These are phyloP conservation scores for Thielaviopsis euricoi DNA, from an alignment of 2,329 filamentous ascomycete genomes.

Conservation along the genomic window DNA sequence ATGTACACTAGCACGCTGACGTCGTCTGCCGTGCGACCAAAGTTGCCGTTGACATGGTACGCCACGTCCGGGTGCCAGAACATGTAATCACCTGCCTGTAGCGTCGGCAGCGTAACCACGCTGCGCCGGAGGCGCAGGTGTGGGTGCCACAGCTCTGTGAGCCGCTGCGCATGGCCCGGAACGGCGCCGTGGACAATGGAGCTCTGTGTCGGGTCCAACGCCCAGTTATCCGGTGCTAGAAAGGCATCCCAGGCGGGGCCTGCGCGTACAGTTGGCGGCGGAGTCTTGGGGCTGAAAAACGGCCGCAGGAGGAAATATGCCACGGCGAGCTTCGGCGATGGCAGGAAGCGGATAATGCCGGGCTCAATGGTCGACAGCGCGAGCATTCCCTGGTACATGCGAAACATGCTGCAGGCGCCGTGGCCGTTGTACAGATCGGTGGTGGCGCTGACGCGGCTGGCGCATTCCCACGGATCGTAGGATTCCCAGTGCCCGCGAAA, in stretches of 20 bases:
- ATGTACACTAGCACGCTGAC: conserved; percentile 38
- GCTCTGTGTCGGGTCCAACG: conserved; percentile 31
- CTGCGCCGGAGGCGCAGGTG: conserved; percentile 36
- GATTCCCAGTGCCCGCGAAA: conserved; percentile 47
- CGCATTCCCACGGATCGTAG: conserved; percentile 70
- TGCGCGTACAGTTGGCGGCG: conserved; percentile 23
- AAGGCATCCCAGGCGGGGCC: conserved; percentile 33
- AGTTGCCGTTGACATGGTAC: conserved; percentile 33
- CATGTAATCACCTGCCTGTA: conserved; percentile 40
- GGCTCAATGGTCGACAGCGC: conserved; percentile 41
- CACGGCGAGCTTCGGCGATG: conserved; percentile 58
- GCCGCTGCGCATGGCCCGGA: conserved; percentile 39
- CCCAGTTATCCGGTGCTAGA: conserved; percentile 27
- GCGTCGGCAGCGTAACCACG: conserved; percentile 36
- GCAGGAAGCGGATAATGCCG: conserved; percentile 53
- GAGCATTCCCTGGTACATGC: conserved; percentile 59
- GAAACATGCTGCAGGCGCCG: conserved; percentile 69
- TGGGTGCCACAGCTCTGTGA: conserved; percentile 41
- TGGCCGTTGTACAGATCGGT: conserved; percentile 67
- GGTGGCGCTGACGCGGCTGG: conserved; percentile 47
- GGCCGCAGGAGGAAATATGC: conserved; percentile 57
- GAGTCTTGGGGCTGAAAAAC: conserved; percentile 32
- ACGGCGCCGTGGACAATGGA: conserved; percentile 43
- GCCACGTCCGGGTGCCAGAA: conserved; percentile 42
- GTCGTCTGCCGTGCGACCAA: conserved; percentile 19